Evolutionary conservation across 495 filamentous ascomycete genomes (phyloP), one percentile per base, ranked within the genome.

Genomic region (Lentithecium fluviatile): DNA sequence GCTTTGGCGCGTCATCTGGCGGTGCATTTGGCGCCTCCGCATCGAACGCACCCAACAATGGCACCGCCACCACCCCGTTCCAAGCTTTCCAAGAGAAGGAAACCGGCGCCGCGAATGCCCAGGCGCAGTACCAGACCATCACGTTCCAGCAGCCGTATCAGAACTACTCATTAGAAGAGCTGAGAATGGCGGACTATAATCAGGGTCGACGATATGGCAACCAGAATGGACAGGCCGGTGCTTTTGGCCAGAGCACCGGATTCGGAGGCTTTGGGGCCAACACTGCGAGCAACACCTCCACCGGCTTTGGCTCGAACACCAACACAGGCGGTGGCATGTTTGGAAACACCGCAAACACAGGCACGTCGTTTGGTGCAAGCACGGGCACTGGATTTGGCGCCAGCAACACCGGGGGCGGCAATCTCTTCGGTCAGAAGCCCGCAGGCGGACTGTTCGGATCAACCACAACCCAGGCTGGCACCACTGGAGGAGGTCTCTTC

Each of bases 131-230:
- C 70, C 93, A 97, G 71, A 96, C 86, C 65, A 88, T 98, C 61
- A 82, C 83, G 13, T 95, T 96, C 65, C 87, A 88, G 80, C 85
- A 85, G 46, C 83, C 90, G 0, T 97, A 96, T 75, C 83, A 82
- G 70, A 91, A 91, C 61, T 96, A 83, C 74, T 96, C 90, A 4
- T 83, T 89, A 36, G 94, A 98, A 71, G 94, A 98, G 73, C 74
- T 98, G 45, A 83, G 94, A 69, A 73, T 95, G 55, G 89, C 82
- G 34, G 94, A 98, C 75, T 98, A 97, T 74, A 82, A 85, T 53
- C 85, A 89, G 77, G 94, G 94, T 23, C 83, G 94, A 56, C 84
- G 86, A 36, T 88, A 79, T 64, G 94, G 91, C 7, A 93, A 90
- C 65, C 79, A 82, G 20, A 89, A 88, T 56, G 90, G 89, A 49